Evolutionary conservation across 139 green algal species (phyloP), one percentile per base, ranked within the genome.

Genomic region (Tetradesmus obliquus): DNA sequence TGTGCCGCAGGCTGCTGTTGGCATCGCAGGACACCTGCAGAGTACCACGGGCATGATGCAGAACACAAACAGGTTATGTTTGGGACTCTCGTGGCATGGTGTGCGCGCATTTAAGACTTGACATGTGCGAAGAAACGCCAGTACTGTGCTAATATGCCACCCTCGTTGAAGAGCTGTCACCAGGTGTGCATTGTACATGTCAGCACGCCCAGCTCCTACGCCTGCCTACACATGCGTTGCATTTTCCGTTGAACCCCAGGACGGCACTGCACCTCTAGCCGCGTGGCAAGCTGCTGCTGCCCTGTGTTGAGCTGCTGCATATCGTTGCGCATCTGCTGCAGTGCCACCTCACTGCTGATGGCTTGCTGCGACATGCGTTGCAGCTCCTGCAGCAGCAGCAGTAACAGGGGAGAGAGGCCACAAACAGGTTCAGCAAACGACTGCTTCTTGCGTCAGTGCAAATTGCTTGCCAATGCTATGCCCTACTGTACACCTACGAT

Each of bases 271-370:
- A 90, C 71, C 86, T 90, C 86, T 15, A 84, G 55, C 17, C 71
- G 86, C 24, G 86, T 55, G 3, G 20, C 22, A 5, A 90, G 55
- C 86, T 90, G 86, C 86, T 90, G 86, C 71, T 90, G 86, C 32
- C 32, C 51, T 8, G 69, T 55, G 19, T 24, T 24, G 19, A 90
- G n/a, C 51, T 84, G 71, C 69, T 90, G 86, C 53, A 90, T 51
- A 4, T 90, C 86, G 53, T 90, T 83, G 8, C 86, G 19, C 12
- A 71, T 5, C 53, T 83, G 71, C 51, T 83, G 71, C 53, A 90
- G 53, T 2, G 71, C 71, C 13, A 90, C 86, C 71, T 83, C 69
- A 7, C 53, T 72, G 8, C 55, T 71, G 7, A 71, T 55, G 22
- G 86, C 86, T 45, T 90, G 71, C 86, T 90, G 86, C 6, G 53